A percentile compares a stretch with the other conserved stretches of the same genome.
These are phyloP conservation scores for Arabidopsis suecica DNA, from an alignment of 345 rosid species.

Conservation along the genomic window DNA sequence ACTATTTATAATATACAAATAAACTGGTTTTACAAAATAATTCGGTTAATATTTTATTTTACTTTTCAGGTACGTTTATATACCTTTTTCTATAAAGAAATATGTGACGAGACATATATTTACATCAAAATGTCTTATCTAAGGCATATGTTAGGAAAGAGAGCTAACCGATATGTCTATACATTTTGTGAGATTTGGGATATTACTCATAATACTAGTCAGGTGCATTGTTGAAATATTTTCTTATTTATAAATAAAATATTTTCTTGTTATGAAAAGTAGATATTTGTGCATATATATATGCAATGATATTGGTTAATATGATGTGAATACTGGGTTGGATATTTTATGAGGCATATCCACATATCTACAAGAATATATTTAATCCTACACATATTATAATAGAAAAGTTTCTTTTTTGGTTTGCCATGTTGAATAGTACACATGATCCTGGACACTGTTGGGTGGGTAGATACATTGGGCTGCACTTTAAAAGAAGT, in stretches of 20 bases:
- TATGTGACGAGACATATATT: too few relatives aligned
- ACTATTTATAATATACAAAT: too few relatives aligned
- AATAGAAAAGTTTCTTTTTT: not conserved
- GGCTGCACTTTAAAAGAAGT: constrained; percentile 25
- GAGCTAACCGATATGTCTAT: not conserved
- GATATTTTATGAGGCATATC: not conserved
- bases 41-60: not conserved
- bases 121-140: too few relatives aligned
- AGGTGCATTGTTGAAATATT: not conserved
- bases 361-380: not conserved
- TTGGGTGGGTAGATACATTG: constrained; percentile 26
- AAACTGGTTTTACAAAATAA: not conserved
- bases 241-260: not conserved
- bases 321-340: constrained; percentile 22
- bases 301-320: not conserved
- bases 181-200: not conserved
- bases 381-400: not conserved
- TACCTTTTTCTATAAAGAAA: too few relatives aligned
- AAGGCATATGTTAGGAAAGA: not conserved
- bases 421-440: constrained; percentile 26
- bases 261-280: not conserved
- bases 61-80: too few relatives aligned
- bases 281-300: not conserved
- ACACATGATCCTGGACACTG: constrained; percentile 42
- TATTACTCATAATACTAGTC: not conserved